Base-by-base conservation (phyloP, 805 yeast species). In the Priceomyces melissophilus region DNA sequence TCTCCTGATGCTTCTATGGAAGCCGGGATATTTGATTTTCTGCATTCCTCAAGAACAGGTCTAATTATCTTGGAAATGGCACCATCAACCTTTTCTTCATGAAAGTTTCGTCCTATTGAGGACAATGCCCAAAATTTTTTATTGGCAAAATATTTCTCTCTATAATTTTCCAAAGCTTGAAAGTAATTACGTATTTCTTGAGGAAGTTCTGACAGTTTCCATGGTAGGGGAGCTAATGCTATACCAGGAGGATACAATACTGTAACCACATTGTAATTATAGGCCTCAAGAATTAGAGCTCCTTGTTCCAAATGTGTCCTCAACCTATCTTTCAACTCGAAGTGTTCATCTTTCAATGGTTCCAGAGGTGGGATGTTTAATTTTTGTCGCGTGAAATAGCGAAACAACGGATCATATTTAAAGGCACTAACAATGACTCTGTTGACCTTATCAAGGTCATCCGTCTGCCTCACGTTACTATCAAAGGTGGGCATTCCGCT, bases 201-300 rank as follows among this genome's bases (percentile, higher is more conserved):
- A 12, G 25, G 14, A 12, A 16, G 17, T 10, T 25, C 38, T 3
- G n/a, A 11, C 25, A 8, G 25, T 10, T 25, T 26, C 10, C 13
- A 16, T 14, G 32, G 30, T 20, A 20, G 8, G 8, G 25, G 25
- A 3, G 29, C 38, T 6, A 16, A n/a, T 14, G 28, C 33, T 4
- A 34, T 16, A 2, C 42, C 44, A 23, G 47, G 47, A 11, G 42
- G 38, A 13, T 38, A 44, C 45, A 44, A 41, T n/a, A 41, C 30
- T 4, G 44, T 45, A 7, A 44, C 40, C 11, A 45, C 45, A n/a
- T 39, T 36, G 38, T 23, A 44, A 15, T 41, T 35, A 20, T 41
- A 16, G 3, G 34, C 30, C 14, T 44, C 45, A 10, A 30, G 26
- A 4, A 40, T 20, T 12, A 4, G 14, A 4, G 41, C 46, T 11